A percentile compares a stretch with the other conserved stretches of the same genome.
These are phyloP conservation scores for Citrus reticulata DNA, from an alignment of 345 rosid species.

Conservation along the genomic window DNA sequence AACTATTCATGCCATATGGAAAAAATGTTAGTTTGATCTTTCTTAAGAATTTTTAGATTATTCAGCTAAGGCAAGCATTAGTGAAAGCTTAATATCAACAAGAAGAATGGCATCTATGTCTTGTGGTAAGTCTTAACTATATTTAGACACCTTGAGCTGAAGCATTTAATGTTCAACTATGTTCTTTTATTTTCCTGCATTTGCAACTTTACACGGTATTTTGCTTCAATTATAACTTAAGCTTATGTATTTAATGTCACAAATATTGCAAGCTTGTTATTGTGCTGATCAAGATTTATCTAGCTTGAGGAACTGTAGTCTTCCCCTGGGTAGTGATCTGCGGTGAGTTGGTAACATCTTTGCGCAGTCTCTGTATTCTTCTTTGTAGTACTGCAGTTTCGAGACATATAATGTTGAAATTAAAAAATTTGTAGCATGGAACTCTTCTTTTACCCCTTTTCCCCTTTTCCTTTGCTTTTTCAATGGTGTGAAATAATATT, in stretches of 20 bases:
- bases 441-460: background rate
- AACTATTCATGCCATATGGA: too few relatives aligned
- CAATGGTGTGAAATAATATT: background rate
- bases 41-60: too few relatives aligned
- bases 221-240: background rate
- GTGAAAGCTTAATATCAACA: background rate
- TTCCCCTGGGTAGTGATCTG: background rate
- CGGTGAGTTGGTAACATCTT: background rate
- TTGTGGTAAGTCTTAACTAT: background rate
- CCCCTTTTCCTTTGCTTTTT: background rate
- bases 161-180: background rate
- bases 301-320: background rate
- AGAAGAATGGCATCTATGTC: background rate
- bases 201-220: background rate
- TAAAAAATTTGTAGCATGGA: background rate
- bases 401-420: background rate
- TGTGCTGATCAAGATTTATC: background rate
- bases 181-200: background rate
- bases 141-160: background rate
- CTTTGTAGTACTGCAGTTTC: constrained; percentile 13
- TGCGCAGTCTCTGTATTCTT: constrained; percentile 6
- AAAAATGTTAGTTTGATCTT: too few relatives aligned
- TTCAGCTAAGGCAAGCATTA: too few relatives aligned
- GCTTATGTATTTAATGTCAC: background rate
- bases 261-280: background rate